phyloP scores from a whole-genome alignment of 2,329 filamentous ascomycete genomes.

The Grosmannia penicillata region DNA sequence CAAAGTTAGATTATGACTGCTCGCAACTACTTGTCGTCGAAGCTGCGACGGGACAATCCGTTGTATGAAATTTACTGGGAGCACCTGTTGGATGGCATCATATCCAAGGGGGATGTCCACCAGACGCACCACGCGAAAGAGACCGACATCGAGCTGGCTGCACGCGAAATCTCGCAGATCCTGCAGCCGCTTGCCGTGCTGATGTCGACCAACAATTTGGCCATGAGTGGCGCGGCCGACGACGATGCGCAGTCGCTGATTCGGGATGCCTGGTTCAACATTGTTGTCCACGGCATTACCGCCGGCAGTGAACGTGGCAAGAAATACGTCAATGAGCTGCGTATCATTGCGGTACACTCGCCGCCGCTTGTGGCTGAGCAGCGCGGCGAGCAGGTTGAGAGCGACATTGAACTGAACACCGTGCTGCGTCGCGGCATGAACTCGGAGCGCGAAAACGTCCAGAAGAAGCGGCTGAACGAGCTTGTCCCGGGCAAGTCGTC shows the following conservation, averaged over 20 bases:
- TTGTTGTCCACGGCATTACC: constrained; percentile 84
- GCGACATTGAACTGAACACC: constrained; percentile 92
- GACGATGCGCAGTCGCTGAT: constrained; percentile 61
- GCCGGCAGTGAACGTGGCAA: constrained; percentile 58
- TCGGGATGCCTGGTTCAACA: constrained; percentile 96
- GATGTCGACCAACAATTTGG: constrained; percentile 51
- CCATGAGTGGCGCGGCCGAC: constrained; percentile 31
- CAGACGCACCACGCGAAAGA: constrained; percentile 59
- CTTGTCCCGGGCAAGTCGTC: constrained; percentile 62
- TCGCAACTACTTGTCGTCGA: constrained; percentile 61
- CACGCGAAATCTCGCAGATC: constrained; percentile 75
- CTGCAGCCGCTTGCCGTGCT: constrained; percentile 78
- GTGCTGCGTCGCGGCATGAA: constrained; percentile 78
- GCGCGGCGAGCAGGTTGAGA: constrained; percentile 79
- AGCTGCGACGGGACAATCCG: constrained; percentile 51
- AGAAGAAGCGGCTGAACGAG: constrained; percentile 63
- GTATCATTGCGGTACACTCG: constrained; percentile 74
- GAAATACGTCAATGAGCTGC: constrained; percentile 61
- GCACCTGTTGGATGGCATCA: constrained; percentile 71
- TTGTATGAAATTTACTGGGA: constrained; percentile 73
- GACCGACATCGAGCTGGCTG: constrained; percentile 67
- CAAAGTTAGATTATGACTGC: constrained; percentile 50
- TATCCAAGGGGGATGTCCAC: constrained; percentile 78
- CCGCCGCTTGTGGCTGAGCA: constrained; percentile 78
- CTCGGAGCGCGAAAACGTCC: constrained; percentile 59